These are phyloP conservation scores for Thelonectria discophora DNA, from an alignment of 2,329 filamentous ascomycete species.

Conservation along the genomic window DNA sequence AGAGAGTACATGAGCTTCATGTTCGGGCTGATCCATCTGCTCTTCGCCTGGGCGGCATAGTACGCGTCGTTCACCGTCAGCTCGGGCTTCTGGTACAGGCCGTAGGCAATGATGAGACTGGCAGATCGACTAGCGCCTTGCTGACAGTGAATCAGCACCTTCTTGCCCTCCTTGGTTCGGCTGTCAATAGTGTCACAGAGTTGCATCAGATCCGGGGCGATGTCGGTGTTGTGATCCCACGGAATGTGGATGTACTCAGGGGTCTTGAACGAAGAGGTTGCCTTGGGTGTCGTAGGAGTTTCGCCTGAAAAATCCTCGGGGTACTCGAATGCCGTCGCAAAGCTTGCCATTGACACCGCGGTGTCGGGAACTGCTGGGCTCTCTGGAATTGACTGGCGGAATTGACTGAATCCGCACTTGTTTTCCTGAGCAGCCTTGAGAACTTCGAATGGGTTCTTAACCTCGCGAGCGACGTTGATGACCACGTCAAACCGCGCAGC, in stretches of 20 bases:
- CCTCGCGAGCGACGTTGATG: constrained; percentile 85
- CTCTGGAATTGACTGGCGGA: constrained; percentile 46
- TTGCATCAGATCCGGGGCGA: constrained; percentile 77
- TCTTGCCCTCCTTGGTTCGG: constrained; percentile 76
- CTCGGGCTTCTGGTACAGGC: constrained; percentile 79
- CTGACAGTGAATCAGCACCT: constrained; percentile 84
- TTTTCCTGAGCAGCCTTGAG: constrained; percentile 40
- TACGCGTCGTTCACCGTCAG: constrained; percentile 86
- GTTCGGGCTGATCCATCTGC: constrained; percentile 88
- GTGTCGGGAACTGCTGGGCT: constrained; percentile 61
- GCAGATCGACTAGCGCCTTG: constrained; percentile 87
- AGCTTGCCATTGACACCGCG: constrained; percentile 65
- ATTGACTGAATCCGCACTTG: constrained; percentile 42
- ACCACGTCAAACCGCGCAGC: constrained; percentile 82
- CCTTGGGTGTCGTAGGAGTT: constrained; percentile 66
- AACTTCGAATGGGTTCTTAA: constrained; percentile 76
- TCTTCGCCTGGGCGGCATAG: constrained; percentile 80
- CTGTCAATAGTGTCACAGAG: constrained; percentile 81
- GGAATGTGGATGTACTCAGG: constrained; percentile 89
- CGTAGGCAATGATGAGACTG: constrained; percentile 87
- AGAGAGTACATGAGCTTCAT: constrained; percentile 93
- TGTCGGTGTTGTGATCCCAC: constrained; percentile 91
- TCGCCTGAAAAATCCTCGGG: constrained; percentile 52
- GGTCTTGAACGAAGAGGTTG: constrained; percentile 54
- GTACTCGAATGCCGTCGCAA: constrained; percentile 69